Evolutionary conservation across 768 basidiomycete species (phyloP).

Genomic region (Mycena olivaceomarginata): DNA sequence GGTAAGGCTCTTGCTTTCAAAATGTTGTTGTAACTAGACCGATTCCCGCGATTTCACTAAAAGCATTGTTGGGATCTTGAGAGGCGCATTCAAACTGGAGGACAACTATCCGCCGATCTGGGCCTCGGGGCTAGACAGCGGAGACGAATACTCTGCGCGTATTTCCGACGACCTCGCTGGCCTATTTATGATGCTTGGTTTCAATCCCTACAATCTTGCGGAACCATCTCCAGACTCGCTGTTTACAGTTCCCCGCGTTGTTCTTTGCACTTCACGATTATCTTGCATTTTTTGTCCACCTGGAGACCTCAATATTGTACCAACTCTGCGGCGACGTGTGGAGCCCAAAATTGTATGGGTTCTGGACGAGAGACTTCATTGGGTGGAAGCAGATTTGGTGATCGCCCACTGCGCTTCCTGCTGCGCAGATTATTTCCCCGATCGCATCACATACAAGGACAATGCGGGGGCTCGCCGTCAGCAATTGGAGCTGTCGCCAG

Average conservation of each 20-base stretch:
- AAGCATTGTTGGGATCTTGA: not conserved
- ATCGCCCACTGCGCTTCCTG: constrained; percentile 42
- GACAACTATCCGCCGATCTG: not conserved
- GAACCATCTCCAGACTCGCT: not conserved
- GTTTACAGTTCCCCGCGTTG: not conserved
- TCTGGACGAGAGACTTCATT: not conserved
- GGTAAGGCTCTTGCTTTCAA: not conserved
- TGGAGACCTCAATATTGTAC: constrained; percentile 28
- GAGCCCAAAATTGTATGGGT: constrained; percentile 27
- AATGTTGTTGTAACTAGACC: too few relatives aligned
- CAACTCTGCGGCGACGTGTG: constrained; percentile 23
- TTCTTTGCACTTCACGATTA: constrained; percentile 1
- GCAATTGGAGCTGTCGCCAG: not conserved
- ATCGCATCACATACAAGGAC: constrained; percentile 36
- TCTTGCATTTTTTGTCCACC: constrained; percentile 26
- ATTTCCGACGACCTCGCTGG: not conserved
- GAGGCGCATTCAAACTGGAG: not conserved
- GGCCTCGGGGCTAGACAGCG: constrained; percentile 7
- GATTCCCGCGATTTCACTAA: not conserved
- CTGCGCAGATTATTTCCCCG: constrained; percentile 44
- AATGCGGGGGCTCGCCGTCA: not conserved
- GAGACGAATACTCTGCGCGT: not conserved
- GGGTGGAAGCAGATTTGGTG: constrained; percentile 29
- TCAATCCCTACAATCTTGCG: constrained; percentile 17
- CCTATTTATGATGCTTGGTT: constrained; percentile 25